phyloP scores from a whole-genome alignment of 257 asterid species.

The Fraxinus excelsior region DNA sequence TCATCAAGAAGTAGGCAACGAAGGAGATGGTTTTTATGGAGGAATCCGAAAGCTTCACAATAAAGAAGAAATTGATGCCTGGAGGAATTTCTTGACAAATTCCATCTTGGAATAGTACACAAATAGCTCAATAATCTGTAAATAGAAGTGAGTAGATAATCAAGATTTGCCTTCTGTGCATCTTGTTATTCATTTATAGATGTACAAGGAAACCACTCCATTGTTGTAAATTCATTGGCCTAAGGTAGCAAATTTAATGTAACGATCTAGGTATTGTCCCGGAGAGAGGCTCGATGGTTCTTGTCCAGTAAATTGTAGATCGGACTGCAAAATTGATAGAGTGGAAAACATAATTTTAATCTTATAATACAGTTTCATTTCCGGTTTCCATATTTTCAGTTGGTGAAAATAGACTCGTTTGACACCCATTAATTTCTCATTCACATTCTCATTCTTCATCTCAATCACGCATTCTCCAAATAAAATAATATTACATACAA shows the following conservation, averaged over 20 bases:
- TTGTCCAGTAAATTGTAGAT: too few relatives aligned
- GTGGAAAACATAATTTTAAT: too few relatives aligned
- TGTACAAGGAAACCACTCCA: not conserved
- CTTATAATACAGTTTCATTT: too few relatives aligned
- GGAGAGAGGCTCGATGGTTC: too few relatives aligned
- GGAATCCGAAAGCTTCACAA: conserved; percentile 68
- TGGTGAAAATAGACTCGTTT: too few relatives aligned
- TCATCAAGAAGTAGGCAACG: conserved; percentile 73
- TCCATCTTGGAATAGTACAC: conserved; percentile 44
- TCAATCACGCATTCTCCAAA: too few relatives aligned
- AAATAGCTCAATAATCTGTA: not conserved
- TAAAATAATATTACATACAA: too few relatives aligned
- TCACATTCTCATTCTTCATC: too few relatives aligned
- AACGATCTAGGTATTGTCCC: too few relatives aligned
- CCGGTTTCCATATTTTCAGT: too few relatives aligned
- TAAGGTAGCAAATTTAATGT: not conserved
- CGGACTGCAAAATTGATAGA: too few relatives aligned
- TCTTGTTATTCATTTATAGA: conserved; percentile 9
- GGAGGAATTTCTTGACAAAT: conserved; percentile 71
- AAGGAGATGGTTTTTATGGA: conserved; percentile 75
- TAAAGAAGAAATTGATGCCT: conserved; percentile 57
- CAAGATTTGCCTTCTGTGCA: not conserved
- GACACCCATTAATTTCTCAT: too few relatives aligned
- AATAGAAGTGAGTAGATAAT: not conserved
- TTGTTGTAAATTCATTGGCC: not conserved